Conservation (phyloP, 805 yeast genomes). For the Lipomyces starkeyi region DNA sequence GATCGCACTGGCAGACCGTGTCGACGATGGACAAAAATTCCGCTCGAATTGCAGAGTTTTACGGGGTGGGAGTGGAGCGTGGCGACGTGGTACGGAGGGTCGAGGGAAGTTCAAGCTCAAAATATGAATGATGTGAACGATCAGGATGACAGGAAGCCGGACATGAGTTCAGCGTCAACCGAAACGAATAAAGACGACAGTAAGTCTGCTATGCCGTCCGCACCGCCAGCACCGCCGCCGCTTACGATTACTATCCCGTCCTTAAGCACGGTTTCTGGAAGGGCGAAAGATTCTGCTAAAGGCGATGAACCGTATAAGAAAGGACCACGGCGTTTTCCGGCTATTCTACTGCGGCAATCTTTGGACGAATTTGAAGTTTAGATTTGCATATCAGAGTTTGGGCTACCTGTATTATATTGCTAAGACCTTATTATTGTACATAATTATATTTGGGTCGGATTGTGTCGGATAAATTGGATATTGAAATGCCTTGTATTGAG, state of each 20-base stretch:
- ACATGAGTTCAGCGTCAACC: not conserved
- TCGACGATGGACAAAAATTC: conserved; percentile 53
- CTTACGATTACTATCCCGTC: conserved; percentile 36
- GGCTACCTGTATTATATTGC: not conserved
- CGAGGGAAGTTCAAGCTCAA: conserved; percentile 9
- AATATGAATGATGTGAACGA: conserved; percentile 8
- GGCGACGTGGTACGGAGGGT: conserved; percentile 50
- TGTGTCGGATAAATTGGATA: not conserved
- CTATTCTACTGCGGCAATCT: conserved; percentile 18
- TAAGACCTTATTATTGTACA: not conserved
- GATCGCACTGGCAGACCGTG: conserved; percentile 54
- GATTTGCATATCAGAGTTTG: not conserved
- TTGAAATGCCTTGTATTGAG: conserved; percentile 4
- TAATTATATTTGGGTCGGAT: not conserved
- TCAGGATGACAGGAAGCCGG: not conserved
- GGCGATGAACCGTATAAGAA: conserved; percentile 11
- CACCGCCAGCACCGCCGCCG: conserved; percentile 35
- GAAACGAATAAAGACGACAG: not conserved
- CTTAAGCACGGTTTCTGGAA: conserved; percentile 3
- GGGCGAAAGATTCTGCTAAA: conserved; percentile 9
- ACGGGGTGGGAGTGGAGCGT: conserved; percentile 53
- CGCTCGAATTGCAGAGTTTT: conserved; percentile 51
- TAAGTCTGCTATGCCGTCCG: not conserved
- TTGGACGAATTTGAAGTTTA: conserved; percentile 20
- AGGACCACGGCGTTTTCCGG: conserved; percentile 25